A percentile compares a stretch with the other conserved stretches of the same genome.
phyloP scores from a whole-genome alignment of 2,329 filamentous ascomycete genomes.

The Huntiella abstrusa region DNA sequence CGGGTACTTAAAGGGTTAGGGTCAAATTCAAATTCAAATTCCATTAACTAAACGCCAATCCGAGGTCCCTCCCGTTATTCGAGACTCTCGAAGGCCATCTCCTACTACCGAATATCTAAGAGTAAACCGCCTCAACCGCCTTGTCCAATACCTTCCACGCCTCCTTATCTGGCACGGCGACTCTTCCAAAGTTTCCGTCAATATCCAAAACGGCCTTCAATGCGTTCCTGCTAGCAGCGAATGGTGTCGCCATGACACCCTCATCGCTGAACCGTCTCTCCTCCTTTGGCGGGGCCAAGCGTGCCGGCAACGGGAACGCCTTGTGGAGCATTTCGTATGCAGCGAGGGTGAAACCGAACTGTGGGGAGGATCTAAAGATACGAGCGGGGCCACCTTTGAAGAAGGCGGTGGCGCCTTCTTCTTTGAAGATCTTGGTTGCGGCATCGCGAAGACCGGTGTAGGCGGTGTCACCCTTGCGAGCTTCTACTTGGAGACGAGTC shows the following conservation, averaged over 20 bases:
- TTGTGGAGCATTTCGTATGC: conserved; percentile 85
- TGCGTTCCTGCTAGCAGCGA: conserved; percentile 59
- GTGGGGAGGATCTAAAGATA: conserved; percentile 84
- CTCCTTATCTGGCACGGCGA: conserved; percentile 38
- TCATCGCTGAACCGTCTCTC: conserved; percentile 35
- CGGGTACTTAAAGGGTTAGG: too few relatives aligned
- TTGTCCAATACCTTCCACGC: conserved; percentile 33
- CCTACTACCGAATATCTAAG: not conserved
- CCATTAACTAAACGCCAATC: not conserved
- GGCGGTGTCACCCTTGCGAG: conserved; percentile 76
- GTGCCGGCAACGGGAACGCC: conserved; percentile 40
- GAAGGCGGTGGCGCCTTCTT: conserved; percentile 91
- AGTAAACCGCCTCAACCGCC: conserved; percentile 10
- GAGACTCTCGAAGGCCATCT: not conserved
- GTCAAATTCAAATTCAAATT: too few relatives aligned
- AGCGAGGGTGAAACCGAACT: conserved; percentile 94
- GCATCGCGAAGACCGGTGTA: conserved; percentile 81
- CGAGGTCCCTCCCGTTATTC: conserved; percentile 1
- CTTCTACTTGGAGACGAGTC: conserved; percentile 91
- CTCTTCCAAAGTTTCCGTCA: conserved; percentile 76
- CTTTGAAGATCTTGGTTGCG: conserved; percentile 62
- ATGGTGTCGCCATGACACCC: conserved; percentile 37
- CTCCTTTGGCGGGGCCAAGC: conserved; percentile 23
- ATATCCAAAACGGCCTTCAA: conserved; percentile 90
- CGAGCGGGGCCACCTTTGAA: conserved; percentile 96